Evolutionary conservation across 768 basidiomycete species (phyloP), one percentile per base, ranked within the genome.

Genomic region (Auricularia cornea): DNA sequence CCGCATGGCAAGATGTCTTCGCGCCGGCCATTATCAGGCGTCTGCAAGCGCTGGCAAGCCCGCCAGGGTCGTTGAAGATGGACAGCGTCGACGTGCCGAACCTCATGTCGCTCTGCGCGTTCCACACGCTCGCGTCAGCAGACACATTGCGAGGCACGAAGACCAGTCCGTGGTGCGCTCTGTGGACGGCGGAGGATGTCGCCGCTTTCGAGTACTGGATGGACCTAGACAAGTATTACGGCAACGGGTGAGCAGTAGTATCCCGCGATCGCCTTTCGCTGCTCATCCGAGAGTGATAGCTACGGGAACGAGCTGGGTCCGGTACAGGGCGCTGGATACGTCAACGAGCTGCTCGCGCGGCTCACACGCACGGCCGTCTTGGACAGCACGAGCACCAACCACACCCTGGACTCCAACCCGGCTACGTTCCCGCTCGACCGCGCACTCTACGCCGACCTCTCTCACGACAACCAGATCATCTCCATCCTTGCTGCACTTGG

Each of bases 301-400:
- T 82, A 90, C 64, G 90, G 91, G 3, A 83, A 85, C 65, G 67
- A 72, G 2, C 77, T 93, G 1, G 91, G 92, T 2, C 86, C 78
- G 3, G 84, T 92, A 6, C 90, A 91, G 70, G 91, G 92, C 33
- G 86, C 94, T 3, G 94, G 93, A 5, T 96, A 90, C 71, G 79
- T 90, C 69, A 94, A 93, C 71, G 93, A 95, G 75, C 82, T 96
- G n/a, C 72, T 95, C 26, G 90, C 91, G 0, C 84, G 94, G 12
- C 79, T 96, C 51, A 90, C 87, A 0, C 79, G 79, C 18, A 73
- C 71, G 18, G 82, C 84, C 1, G 88, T 91, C 31, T 71, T 71
- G 44, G 90, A 92, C 72, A 29, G 54, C 16, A 92, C 90, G 0
- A 87, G 89, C 68, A 90, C 88, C 2, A 94, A 94, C 73, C 73